Evolutionary conservation across 345 rosid genomes (phyloP).

Genomic region (Populus nigra): DNA sequence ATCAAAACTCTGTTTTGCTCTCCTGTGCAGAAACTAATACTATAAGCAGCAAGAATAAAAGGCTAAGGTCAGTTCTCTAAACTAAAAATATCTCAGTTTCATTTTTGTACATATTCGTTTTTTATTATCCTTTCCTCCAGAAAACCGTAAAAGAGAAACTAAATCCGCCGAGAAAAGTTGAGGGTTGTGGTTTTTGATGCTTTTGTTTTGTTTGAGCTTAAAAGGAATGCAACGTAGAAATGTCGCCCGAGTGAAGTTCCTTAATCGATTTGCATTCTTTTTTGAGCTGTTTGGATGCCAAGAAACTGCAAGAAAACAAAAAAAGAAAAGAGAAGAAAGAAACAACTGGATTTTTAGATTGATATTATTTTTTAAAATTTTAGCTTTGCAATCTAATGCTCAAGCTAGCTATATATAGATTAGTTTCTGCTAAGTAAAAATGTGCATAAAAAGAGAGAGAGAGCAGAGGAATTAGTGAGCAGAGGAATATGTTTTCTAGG

Average conservation of each 20-base stretch:
- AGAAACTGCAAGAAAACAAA: neutral
- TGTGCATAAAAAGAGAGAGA: neutral
- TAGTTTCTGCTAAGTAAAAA: neutral
- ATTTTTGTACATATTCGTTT: neutral
- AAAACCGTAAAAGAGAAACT: neutral
- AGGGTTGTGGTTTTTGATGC: neutral
- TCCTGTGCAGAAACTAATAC: neutral
- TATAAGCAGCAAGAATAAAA: neutral
- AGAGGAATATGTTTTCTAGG: neutral
- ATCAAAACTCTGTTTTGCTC: neutral
- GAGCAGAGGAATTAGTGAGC: neutral
- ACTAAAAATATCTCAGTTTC: neutral
- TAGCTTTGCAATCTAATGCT: neutral
- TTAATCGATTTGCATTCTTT: neutral
- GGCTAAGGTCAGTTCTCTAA: neutral
- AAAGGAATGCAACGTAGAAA: neutral
- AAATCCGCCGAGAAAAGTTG: neutral
- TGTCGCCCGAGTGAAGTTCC: neutral
- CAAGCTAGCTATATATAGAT: neutral
- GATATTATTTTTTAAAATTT: neutral
- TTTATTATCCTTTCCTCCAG: neutral
- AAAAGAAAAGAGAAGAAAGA: neutral
- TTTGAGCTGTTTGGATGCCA: neutral
- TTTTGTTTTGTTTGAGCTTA: neutral
- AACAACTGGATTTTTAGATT: neutral